A percentile compares a stretch with the other conserved stretches of the same genome.
These are phyloP conservation scores for Ustilago crameri DNA, from an alignment of 1,284 basidiomycete species.

Conservation along the genomic window DNA sequence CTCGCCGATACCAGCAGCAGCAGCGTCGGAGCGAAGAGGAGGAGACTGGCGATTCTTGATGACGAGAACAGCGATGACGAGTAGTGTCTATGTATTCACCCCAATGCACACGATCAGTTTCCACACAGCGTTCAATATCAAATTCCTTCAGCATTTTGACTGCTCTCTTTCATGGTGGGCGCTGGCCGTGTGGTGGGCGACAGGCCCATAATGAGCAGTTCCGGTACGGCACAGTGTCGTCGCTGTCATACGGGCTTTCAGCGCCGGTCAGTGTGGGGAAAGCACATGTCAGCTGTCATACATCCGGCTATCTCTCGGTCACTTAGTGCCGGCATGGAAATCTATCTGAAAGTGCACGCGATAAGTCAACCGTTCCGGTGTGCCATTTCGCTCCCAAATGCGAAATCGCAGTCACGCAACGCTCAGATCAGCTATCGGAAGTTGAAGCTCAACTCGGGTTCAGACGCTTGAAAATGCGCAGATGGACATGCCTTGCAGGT, in stretches of 20 bases:
- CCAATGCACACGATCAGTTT: background rate
- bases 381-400: background rate
- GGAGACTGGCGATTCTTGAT: constrained; percentile 32
- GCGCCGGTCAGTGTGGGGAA: background rate
- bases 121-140: too few relatives aligned
- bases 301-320: background rate
- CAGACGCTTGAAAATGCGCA: background rate
- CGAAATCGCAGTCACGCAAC: background rate
- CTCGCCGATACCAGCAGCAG: background rate
- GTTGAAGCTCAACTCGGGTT: background rate
- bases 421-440: constrained; percentile 15
- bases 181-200: too few relatives aligned
- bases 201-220: too few relatives aligned
- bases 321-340: background rate
- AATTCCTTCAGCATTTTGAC: too few relatives aligned
- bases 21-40: constrained; percentile 19
- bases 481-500: background rate
- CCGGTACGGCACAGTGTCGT: too few relatives aligned
- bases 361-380: background rate
- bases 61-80: constrained; percentile 29
- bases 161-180: too few relatives aligned
- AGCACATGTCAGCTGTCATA: background rate
- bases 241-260: background rate
- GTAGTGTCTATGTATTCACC: background rate
- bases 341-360: background rate